A percentile compares a stretch with the other conserved stretches of the same genome.
Evolutionary conservation across 2,329 filamentous ascomycete genomes (phyloP).

Genomic region (Penicillium sp.): DNA sequence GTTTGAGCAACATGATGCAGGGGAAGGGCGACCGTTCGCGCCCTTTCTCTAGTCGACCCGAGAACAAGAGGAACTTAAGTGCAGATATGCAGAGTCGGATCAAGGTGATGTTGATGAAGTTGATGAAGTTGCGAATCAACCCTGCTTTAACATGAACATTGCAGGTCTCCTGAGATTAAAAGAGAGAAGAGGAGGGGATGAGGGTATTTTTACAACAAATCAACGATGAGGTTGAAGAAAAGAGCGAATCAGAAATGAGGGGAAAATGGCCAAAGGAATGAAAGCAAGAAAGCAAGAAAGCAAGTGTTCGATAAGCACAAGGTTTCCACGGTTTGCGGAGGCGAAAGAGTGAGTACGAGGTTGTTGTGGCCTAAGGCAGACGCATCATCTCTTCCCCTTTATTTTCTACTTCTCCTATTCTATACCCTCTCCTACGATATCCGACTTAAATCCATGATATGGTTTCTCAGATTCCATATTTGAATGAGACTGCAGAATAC

Average conservation of each 20-base stretch:
- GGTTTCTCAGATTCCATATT: not conserved
- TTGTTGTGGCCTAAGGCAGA: not conserved
- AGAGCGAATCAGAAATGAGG: not conserved
- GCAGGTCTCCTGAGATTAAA: constrained; percentile 12
- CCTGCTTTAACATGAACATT: constrained; percentile 13
- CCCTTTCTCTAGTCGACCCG: not conserved
- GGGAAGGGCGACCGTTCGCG: constrained; percentile 6
- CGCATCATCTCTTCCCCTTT: not conserved
- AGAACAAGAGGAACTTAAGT: constrained; percentile 10
- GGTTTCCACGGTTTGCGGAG: not conserved
- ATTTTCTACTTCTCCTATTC: not conserved
- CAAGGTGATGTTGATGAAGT: not conserved
- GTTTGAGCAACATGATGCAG: constrained; percentile 69
- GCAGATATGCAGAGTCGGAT: not conserved
- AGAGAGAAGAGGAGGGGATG: not conserved
- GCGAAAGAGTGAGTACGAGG: not conserved
- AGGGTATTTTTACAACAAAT: not conserved
- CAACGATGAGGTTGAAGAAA: not conserved
- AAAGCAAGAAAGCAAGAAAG: too few relatives aligned
- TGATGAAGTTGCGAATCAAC: constrained; percentile 6
- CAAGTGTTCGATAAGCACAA: not conserved
- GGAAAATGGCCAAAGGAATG: constrained; percentile 3
- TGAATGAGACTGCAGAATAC: not conserved
- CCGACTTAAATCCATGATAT: not conserved
- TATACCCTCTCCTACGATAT: not conserved